Base-by-base conservation (phyloP, 1,139 yeast species). In the Kluyveromyces sp. region DNA sequence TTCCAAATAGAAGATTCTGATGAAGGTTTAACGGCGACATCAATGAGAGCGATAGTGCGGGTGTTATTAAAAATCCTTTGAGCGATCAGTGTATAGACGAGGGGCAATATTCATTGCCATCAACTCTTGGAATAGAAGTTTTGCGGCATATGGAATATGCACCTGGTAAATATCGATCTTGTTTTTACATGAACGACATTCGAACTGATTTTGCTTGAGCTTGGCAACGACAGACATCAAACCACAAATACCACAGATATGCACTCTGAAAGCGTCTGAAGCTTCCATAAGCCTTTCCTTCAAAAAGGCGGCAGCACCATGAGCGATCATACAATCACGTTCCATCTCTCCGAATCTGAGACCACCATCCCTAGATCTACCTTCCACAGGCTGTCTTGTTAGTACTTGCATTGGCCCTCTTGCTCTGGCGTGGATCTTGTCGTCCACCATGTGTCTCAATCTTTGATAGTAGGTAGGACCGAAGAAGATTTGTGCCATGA, bases 261-360 rank as follows among this genome's bases (percentile, higher is more conserved):
- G 98, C 36, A 94, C 97, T 67, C 97, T 78, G 73, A 92, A 92
- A 3, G 97, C 96, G 71, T 92, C 99, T 0, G 97, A 88, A 3
- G 96, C 96, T 67, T 92, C 98, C 96, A 92, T 89, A 65, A 92
- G 74, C 66, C 99, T 78, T 69, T 92, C 99, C 69, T 89, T 87
- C 69, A 92, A 76, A 73, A 92, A 92, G 7, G 96, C 94, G 1
- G 98, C 96, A 2, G 96, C 97, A 65, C 98, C 98, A 66, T 92
- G 97, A 3, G 98, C 98, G 74, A 92, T 92, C 95, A 94, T 92
- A 83, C 98, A 92, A 74, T 94, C 98, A 74, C 98, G 87, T 70
- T 92, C 99, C 99, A 92, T 92, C 71, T 92, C 99, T 63, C 99
- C 99, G 77, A 92, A 94, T 69, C 99, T 88, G 65, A 92, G 74